These are phyloP conservation scores for Aspergillus piperis DNA, from an alignment of 2,329 filamentous ascomycete genomes.

Conservation along the genomic window DNA sequence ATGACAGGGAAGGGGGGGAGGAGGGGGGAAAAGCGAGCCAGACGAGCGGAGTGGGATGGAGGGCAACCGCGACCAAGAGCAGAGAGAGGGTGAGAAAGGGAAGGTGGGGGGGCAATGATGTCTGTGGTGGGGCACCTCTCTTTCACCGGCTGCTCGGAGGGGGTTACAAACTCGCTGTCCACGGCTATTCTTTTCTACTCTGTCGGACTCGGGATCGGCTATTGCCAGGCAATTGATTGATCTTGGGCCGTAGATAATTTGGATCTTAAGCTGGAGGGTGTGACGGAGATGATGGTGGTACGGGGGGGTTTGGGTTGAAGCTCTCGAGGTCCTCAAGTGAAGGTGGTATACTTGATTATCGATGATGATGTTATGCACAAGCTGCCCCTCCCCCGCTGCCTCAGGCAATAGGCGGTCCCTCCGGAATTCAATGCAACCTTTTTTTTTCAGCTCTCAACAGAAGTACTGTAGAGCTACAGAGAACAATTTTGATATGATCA, in stretches of 20 bases:
- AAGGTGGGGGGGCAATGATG: constrained; percentile 38
- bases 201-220: background rate
- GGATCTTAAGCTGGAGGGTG: no score
- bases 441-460: background rate
- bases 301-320: no score
- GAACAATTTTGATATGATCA: background rate
- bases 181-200: background rate
- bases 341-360: no score
- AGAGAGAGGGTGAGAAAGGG: constrained; percentile 19
- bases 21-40: constrained; percentile 15
- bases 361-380: background rate
- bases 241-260: no score
- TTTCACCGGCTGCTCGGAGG: constrained; percentile 18
- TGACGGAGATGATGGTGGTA: no score
- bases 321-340: no score
- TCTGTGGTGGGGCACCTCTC: constrained; percentile 29
- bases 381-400: constrained; percentile 6
- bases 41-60: constrained; percentile 14
- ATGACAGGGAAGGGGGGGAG: constrained; percentile 13
- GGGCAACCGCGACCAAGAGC: no score
- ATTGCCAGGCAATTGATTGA: background rate
- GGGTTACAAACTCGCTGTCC: background rate
- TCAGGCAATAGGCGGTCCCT: constrained; percentile 10
- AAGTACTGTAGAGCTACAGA: background rate
- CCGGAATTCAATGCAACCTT: constrained; percentile 4